Evolutionary conservation across 1,139 yeast genomes (phyloP), one percentile per base, ranked within the genome.

Genomic region (Candida anutae): DNA sequence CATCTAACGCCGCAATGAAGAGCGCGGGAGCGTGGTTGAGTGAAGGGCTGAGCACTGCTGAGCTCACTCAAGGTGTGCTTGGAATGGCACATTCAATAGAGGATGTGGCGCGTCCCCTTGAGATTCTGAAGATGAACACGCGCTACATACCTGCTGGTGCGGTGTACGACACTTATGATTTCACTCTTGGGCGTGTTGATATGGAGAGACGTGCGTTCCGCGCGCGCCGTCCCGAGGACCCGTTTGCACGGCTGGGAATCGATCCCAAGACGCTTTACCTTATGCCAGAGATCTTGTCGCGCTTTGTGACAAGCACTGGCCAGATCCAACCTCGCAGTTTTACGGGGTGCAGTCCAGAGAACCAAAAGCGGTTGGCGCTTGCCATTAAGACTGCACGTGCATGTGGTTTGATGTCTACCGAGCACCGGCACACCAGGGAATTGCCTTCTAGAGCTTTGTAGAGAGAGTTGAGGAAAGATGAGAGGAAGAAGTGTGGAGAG

Each of bases 151-250:
- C 48, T 9, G 46, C 50, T 4, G 70, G 69, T 19, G 57, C 64
- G 2, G 62, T 69, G 2, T 79, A 80, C 45, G 84, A 78, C 40
- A 88, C 93, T 28, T 80, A 78, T 55, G 88, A 80, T 53, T 79
- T 80, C 39, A 74, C 83, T 24, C 53, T 70, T 45, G 72, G 75
- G 26, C 71, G 69, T 37, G 44, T 70, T 22, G 56, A 53, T 42
- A 57, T 67, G 55, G 62, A 62, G 37, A 40, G 46, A 31, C 41
- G 55, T 45, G 36, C 39, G 37, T 26, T 32, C 36, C 35, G 39
- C 25, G 32, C 39, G 31, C 38, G 38, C 35, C 33, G 33, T 21
- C 32, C 34, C 42, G 26, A 38, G 15, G 59, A 71, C 36, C 62
- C 68, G 11, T 77, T 77, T 47, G 73, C 69, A 37, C 56, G 62